phyloP scores from a whole-genome alignment of 2,329 filamentous ascomycete genomes.

The Aquanectria penicillioides region DNA sequence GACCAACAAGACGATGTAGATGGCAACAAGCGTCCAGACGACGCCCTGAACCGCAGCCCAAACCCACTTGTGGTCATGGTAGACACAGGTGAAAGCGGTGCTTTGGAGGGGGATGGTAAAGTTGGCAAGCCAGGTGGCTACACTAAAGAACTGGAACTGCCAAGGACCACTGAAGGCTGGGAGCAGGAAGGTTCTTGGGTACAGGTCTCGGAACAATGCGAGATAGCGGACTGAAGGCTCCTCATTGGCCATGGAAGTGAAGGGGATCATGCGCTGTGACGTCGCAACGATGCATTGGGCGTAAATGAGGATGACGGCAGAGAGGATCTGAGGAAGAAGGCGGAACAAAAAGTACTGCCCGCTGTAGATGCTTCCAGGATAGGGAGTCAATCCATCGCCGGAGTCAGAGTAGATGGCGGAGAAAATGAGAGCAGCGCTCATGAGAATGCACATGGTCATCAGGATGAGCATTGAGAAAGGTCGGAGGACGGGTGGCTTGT shows the following conservation, averaged over 20 bases:
- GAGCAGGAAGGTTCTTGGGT: conserved; percentile 75
- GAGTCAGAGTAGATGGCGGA: conserved; percentile 74
- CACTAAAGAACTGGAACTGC: conserved; percentile 71
- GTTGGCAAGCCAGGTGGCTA: conserved; percentile 80
- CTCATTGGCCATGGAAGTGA: conserved; percentile 77
- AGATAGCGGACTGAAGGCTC: conserved; percentile 67
- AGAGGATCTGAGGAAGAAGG: conserved; percentile 83
- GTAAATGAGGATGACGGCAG: conserved; percentile 77
- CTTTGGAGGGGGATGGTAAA: conserved; percentile 86
- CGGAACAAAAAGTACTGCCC: conserved; percentile 86
- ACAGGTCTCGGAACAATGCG: conserved; percentile 74
- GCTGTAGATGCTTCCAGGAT: conserved; percentile 73
- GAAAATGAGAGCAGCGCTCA: conserved; percentile 78
- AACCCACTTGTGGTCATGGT: conserved; percentile 70
- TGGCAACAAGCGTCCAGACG: conserved; percentile 78
- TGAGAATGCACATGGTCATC: conserved; percentile 70
- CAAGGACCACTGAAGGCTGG: conserved; percentile 69
- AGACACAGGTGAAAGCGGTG: conserved; percentile 75
- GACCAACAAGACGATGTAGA: conserved; percentile 75
- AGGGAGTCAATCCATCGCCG: conserved; percentile 73
- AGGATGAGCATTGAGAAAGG: conserved; percentile 70
- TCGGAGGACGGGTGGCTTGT: conserved; percentile 77
- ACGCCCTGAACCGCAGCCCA: conserved; percentile 84
- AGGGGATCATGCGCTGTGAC: conserved; percentile 81
- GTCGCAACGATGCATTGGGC: conserved; percentile 78